Conservation (phyloP, 2,329 filamentous ascomycete genomes). For the Colletotrichum sp. region DNA sequence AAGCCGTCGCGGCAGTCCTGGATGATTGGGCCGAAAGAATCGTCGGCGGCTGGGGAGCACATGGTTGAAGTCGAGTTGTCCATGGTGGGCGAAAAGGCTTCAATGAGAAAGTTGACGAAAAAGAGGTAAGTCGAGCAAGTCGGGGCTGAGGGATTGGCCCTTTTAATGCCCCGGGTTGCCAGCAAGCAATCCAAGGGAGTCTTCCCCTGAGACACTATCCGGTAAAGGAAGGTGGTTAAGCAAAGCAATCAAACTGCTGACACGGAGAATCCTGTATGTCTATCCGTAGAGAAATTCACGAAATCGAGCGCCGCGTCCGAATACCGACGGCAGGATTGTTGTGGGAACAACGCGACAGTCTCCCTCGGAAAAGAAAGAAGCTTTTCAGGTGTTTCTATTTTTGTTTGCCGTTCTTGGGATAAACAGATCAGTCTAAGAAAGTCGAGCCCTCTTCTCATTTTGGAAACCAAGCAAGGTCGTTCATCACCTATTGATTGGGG, state of each 20-base stretch:
- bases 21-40: conserved; percentile 29
- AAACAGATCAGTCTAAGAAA: not conserved
- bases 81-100: not conserved
- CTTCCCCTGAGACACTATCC: conserved; percentile 1
- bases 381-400: not conserved
- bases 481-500: not conserved
- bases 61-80: not conserved
- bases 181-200: not conserved
- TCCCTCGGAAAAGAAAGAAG: not conserved
- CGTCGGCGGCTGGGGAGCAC: conserved; percentile 14
- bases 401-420: not conserved
- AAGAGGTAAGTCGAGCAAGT: accelerated
- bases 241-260: not conserved
- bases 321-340: not conserved
- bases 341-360: not conserved
- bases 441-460: not conserved
- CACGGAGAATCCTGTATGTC: not conserved
- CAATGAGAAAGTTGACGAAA: not conserved
- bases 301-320: not conserved
- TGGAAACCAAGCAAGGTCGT: not conserved
- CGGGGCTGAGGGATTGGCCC: not conserved
- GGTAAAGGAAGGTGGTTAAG: conserved; percentile 14
- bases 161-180: not conserved
- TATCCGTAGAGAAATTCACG: not conserved
- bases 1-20: conserved; percentile 23